Evolutionary conservation across 2,329 filamentous ascomycete genomes (phyloP).

Genomic region (Pseudopithomyces maydicus): DNA sequence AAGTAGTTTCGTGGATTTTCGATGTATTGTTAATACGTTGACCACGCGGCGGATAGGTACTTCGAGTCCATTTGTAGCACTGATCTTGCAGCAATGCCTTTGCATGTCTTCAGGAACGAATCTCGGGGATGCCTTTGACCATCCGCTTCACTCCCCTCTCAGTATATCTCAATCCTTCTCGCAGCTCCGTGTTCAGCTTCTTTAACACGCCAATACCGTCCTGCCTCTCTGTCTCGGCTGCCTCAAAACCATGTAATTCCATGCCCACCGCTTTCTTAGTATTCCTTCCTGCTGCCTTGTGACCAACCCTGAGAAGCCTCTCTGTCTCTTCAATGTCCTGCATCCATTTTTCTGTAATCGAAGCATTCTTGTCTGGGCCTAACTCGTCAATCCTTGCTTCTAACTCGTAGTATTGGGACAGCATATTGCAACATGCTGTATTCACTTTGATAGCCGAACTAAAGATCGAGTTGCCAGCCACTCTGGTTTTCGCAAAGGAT

Average conservation of each 20-base stretch:
- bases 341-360: conserved; percentile 27
- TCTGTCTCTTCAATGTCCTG: conserved; percentile 29
- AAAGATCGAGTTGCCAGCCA: conserved; percentile 22
- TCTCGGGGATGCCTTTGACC: conserved; percentile 33
- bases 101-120: no score
- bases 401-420: conserved; percentile 29
- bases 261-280: conserved; percentile 34
- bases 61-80: no score
- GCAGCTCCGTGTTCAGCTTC: conserved; percentile 27
- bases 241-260: conserved; percentile 10
- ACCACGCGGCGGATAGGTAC: no score
- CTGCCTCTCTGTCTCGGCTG: conserved; percentile 12
- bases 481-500: conserved; percentile 18
- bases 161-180: conserved; percentile 28
- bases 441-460: conserved; percentile 18
- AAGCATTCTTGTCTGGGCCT: conserved; percentile 17
- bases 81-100: no score
- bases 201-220: conserved; percentile 3
- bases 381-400: conserved; percentile 26
- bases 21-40: no score
- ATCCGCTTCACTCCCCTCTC: conserved; percentile 42
- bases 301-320: conserved; percentile 28
- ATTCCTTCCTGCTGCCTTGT: conserved; percentile 33
- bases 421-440: conserved; percentile 20
- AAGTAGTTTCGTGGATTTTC: no score